Evolutionary conservation across 2,329 filamentous ascomycete genomes (phyloP), one percentile per base, ranked within the genome.

Genomic region (Diaporthe humulicola): DNA sequence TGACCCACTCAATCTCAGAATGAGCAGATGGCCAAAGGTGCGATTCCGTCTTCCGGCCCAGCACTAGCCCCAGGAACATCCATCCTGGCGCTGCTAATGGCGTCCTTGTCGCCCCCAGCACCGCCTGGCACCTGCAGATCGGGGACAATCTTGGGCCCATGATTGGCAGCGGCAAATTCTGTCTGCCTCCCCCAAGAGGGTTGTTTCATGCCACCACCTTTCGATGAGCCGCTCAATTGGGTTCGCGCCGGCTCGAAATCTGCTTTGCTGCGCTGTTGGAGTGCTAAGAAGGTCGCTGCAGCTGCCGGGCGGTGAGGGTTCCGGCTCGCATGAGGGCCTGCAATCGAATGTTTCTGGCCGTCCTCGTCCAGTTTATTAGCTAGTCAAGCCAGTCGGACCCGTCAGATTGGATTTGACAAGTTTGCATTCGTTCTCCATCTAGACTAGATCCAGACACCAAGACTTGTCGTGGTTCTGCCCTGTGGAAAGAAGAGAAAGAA

Each of bases 1-100:
- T 52, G 57, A 40, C 66, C 74, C 74, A 75, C 74, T 54, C 57
- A 72, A 45, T 78, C 77, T 78, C 78, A 83, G 79, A 82, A 83
- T 84, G 81, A 83, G 81, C 79, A 83, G 82, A 84, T 81, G 77
- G 70, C 52, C 71, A 74, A 77, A 76, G 75, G 77, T 76, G 70
- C 74, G 69, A 74, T 83, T 79, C 82, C 81, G 82, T 74, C 76
- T 80, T 82, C 82, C 82, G 82, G 74, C 57, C 78, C 66, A 58
- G 40, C 48, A 58, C 60, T 69, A 42, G 50, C 8, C 48, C 72
- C 56, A 40, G 52, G 61, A 71, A 58, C 70, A 61, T 33, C 54
- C 54, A 48, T 70, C 45, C 57, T 42, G 22, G 56, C 42, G 70
- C 50, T 67, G 33, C 40, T 33, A 28, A 36, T 56, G 67, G 45